Conservation (phyloP, 1,139 yeast species). For the Suhomyces anneliseae region DNA sequence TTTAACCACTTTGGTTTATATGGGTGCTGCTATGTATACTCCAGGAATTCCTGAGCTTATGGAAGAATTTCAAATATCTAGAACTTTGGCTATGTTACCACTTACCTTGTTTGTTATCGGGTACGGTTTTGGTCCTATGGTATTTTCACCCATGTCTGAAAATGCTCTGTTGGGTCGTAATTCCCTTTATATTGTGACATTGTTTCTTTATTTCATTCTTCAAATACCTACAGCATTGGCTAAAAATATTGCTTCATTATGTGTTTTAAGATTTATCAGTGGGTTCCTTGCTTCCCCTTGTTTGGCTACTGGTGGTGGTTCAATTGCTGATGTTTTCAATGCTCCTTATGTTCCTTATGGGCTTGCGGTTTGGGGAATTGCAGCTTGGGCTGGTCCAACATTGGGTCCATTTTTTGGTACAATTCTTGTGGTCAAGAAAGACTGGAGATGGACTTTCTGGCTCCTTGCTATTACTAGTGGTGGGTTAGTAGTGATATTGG, state of each 20-base stretch:
- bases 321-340: conserved; percentile 28
- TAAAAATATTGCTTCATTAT: conserved; percentile 29
- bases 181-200: conserved; percentile 29
- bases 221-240: conserved; percentile 33
- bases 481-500: conserved; percentile 22
- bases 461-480: conserved; percentile 33
- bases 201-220: conserved; percentile 29
- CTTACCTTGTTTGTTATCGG: conserved; percentile 37
- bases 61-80: conserved; percentile 27
- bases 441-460: conserved; percentile 43
- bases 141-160: conserved; percentile 41
- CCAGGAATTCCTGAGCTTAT: conserved; percentile 45
- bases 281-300: conserved; percentile 38
- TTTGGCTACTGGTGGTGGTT: conserved; percentile 39
- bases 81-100: conserved; percentile 31
- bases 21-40: conserved; percentile 61
- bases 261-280: conserved; percentile 30
- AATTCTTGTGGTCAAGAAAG: conserved; percentile 24
- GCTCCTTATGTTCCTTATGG: conserved; percentile 31
- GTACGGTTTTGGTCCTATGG: conserved; percentile 39
- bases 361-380: conserved; percentile 33
- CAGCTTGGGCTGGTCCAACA: conserved; percentile 36
- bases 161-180: conserved; percentile 54
- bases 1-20: conserved; percentile 53
- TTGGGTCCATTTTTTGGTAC: conserved; percentile 39